Percentiles rank a stretch among this genome's conserved stretches.
phyloP scores from a whole-genome alignment of 805 yeast genomes.

The Lipomyces lipofer region DNA sequence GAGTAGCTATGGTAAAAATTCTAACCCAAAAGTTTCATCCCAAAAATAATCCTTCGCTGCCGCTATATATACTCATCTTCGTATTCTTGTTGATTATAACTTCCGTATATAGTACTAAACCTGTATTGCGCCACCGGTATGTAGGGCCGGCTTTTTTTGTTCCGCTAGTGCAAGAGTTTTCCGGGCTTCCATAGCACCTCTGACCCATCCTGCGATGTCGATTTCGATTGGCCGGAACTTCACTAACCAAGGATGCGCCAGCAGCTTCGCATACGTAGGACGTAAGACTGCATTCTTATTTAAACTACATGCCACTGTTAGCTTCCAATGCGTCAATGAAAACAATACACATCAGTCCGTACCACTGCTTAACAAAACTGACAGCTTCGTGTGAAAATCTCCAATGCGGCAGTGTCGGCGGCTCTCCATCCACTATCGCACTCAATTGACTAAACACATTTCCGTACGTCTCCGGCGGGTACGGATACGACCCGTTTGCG shows the following conservation, averaged over 20 bases:
- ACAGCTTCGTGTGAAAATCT: constrained; percentile 74
- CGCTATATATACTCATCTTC: too few relatives aligned
- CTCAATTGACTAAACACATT: constrained; percentile 89
- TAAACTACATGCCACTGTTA: constrained; percentile 48
- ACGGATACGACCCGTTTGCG: constrained; percentile 92
- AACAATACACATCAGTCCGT: too few relatives aligned
- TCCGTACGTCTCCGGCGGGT: constrained; percentile 88
- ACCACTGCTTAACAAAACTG: constrained; percentile 65
- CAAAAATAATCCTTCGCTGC: too few relatives aligned
- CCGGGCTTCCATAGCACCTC: constrained; percentile 9
- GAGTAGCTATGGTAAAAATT: too few relatives aligned
- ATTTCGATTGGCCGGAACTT: constrained; percentile 49
- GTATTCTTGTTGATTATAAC: too few relatives aligned
- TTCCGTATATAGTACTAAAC: too few relatives aligned
- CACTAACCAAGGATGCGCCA: constrained; percentile 82
- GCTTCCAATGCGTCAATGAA: neutral
- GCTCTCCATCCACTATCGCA: constrained; percentile 95
- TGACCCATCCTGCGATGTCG: constrained; percentile 45
- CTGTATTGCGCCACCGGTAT: constrained; percentile 23
- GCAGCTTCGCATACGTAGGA: constrained; percentile 74
- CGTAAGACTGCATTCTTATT: constrained; percentile 78
- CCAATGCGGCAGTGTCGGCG: constrained; percentile 71
- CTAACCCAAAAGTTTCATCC: too few relatives aligned
- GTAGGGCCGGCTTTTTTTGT: constrained; percentile 22
- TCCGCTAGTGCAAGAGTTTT: neutral